These are phyloP conservation scores for Fusarium secorum DNA, from an alignment of 2,329 filamentous ascomycete genomes.

Conservation along the genomic window DNA sequence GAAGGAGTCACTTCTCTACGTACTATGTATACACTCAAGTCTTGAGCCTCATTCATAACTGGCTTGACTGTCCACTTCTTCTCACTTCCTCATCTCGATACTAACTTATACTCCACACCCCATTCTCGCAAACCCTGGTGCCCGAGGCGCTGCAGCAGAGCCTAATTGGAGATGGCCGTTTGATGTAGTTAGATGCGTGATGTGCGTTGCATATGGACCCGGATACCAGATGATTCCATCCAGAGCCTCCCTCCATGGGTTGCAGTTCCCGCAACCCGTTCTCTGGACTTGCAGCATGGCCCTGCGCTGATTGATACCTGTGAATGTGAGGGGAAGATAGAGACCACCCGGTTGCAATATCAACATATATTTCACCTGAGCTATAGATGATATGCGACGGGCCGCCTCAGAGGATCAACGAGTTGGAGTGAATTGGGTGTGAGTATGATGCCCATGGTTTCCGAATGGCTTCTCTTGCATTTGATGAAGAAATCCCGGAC, in stretches of 20 bases:
- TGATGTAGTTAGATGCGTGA: constrained; percentile 13
- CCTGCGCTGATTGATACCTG: background rate
- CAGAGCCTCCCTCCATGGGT: constrained; percentile 13
- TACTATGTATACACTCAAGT: background rate
- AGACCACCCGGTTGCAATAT: constrained; percentile 1
- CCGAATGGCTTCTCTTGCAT: constrained; percentile 10
- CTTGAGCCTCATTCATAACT: constrained; percentile 33
- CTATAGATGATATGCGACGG: constrained; percentile 16
- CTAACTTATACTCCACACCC: constrained; percentile 15
- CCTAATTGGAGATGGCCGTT: constrained; percentile 33
- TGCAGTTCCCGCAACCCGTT: constrained; percentile 16
- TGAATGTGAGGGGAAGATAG: background rate
- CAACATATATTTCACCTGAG: constrained; percentile 1
- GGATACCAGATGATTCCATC: constrained; percentile 12
- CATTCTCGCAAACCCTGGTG: constrained; percentile 1
- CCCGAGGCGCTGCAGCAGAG: constrained; percentile 28
- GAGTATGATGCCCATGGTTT: background rate
- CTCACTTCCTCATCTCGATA: constrained; percentile 1
- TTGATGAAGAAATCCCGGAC: constrained; percentile 5
- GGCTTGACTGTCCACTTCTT: constrained; percentile 7
- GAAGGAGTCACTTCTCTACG: background rate
- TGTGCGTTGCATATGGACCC: constrained; percentile 28
- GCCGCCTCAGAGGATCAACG: constrained; percentile 11
- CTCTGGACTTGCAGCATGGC: constrained; percentile 4
- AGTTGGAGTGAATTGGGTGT: background rate